These are phyloP conservation scores for Galerina sulciceps DNA, from an alignment of 768 basidiomycete genomes.

Conservation along the genomic window DNA sequence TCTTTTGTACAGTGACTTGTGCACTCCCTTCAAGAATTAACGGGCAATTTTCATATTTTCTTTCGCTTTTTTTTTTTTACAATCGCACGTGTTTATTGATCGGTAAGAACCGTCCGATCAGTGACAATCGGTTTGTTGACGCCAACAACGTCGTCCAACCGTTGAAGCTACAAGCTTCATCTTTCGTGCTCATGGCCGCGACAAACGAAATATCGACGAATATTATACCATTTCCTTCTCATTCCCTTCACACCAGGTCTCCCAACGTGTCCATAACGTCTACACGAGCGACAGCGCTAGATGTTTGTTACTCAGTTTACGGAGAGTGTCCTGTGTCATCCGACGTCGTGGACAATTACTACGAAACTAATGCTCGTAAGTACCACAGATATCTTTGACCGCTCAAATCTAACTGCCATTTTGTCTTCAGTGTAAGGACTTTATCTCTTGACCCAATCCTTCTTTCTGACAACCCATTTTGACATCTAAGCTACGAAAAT, in stretches of 20 bases:
- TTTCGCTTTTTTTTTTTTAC: no score
- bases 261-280: conserved; percentile 43
- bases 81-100: background rate
- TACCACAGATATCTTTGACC: conserved; percentile 17
- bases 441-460: background rate
- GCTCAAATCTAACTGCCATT: conserved; percentile 19
- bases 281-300: conserved; percentile 61
- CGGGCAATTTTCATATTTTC: no score
- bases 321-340: conserved; percentile 56
- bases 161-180: no score
- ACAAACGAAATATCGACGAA: conserved; percentile 14
- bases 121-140: background rate
- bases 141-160: background rate
- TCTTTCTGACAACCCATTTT: conserved; percentile 15
- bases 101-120: background rate
- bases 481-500: conserved; percentile 69
- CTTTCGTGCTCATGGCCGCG: conserved; percentile 15
- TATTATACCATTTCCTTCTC: conserved; percentile 23
- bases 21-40: no score
- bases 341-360: conserved; percentile 62
- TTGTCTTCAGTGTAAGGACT: conserved; percentile 42
- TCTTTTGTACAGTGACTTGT: no score
- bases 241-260: conserved; percentile 19
- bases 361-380: conserved; percentile 74
- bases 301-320: conserved; percentile 74